Base-by-base conservation (phyloP, 345 rosid species). In the Boechera divaricarpa region DNA sequence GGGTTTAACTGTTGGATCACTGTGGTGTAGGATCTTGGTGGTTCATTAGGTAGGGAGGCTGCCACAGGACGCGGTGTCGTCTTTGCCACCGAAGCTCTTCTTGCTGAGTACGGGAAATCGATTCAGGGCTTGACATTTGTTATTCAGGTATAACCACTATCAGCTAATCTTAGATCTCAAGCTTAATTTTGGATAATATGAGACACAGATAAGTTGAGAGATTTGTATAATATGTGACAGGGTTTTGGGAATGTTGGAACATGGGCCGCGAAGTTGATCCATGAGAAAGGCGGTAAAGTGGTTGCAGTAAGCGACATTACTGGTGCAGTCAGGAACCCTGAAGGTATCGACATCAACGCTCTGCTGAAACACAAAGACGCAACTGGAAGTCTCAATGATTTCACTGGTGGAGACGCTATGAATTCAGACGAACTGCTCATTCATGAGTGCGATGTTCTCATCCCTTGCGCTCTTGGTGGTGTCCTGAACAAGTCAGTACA, bases 221-320 rank as follows among this genome's bases (percentile, higher is more conserved):
- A 28, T 65, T 24, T 38, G 33, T 4, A 13, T n/a, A 31, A 18
- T 63, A 15, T 69, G 38, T 42, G 68, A 5, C 47, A 96, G 99
- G 99, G 99, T 52, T 96, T 96, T 56, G 98, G 98, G 28, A 96
- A 96, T 79, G 98, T 96, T 57, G 98, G 99, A 44, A 87, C 97
- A 35, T 96, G 98, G 99, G 97, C 89, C 4, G 87, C 97, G 6
- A 90, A 74, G 79, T 82, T 96, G 64, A 87, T 96, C 70, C 93
- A 96, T 38, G 93, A 91, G 85, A 87, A 81, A 81, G 98, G 98
- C 51, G 99, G 99, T 32, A 91, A 90, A 85, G 86, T 96, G 58
- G 82, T 96, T 65, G 98, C 97, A 3, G 92, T 96, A 58, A 96
- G 97, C 39, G 99, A 96, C 83, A 77, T 96, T 63, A 91, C 91